Base-by-base conservation (phyloP, 257 asterid species). In the Asclepias syriaca region DNA sequence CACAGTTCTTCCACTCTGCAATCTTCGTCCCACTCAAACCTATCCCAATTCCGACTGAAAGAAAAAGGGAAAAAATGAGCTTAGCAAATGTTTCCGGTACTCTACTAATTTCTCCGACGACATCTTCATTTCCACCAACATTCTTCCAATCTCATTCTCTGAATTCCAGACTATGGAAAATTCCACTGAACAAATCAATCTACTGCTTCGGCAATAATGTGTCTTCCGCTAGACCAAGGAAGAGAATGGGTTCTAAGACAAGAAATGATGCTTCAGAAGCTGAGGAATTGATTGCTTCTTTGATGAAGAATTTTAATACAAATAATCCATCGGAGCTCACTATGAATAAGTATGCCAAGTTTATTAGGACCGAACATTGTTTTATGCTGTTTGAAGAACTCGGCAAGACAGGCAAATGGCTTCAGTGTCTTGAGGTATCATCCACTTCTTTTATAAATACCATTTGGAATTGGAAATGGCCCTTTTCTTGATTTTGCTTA, bases 321-420 rank as follows among this genome's bases (percentile, higher is more conserved):
- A 83, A 84, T 80, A 85, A 84, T 75, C 93, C 96, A 24, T 65
- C 91, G 74, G 66, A 82, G 53, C 68, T 68, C 70, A 89, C 91
- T 27, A 81, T 93, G 72, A 82, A 87, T 63, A 89, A 89, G 88
- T 84, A 88, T 66, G 97, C 86, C 21, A 88, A 81, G 81, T 43
- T 89, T 55, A 85, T 94, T 66, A 81, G 98, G 55, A 87, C 93
- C 0, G 97, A 89, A 45, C 98, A 94, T 77, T 94, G 98, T 73
- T 91, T 94, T 82, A 37, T 91, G 85, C 87, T 93, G 60, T 91
- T 93, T 74, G 98, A 93, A 81, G 95, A 93, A 82, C 95, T 93
- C 67, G 98, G 97, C 32, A 89, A 68, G 85, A 77, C 79, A 37
- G 96, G 87, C 29, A 82, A 85, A 66, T 94, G 97, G 98, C 91